These are phyloP conservation scores for Fragosphaeria purpurea DNA, from an alignment of 2,329 filamentous ascomycete genomes.

Conservation along the genomic window DNA sequence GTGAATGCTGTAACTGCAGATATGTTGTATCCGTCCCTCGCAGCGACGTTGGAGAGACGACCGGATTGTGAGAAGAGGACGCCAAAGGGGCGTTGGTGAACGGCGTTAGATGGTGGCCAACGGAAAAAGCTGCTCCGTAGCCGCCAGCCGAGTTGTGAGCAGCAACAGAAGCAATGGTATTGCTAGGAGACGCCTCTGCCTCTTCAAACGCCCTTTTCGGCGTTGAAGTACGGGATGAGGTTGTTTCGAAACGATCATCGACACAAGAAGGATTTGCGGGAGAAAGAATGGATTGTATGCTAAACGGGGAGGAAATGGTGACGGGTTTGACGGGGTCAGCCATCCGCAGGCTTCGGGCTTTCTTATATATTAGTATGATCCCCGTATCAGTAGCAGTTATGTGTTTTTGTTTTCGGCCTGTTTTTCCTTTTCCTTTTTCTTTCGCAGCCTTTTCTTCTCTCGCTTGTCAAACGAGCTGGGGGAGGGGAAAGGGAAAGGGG, in stretches of 20 bases:
- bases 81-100: no score
- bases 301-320: slow-evolving; percentile 41
- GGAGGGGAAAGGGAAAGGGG: no score
- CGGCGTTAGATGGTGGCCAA: not conserved
- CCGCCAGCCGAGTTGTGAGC: not conserved
- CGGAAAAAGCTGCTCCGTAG: not conserved
- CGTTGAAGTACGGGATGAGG: slow-evolving; percentile 20
- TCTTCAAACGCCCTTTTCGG: slow-evolving; percentile 29
- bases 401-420: not conserved
- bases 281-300: slow-evolving; percentile 42
- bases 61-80: no score
- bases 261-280: slow-evolving; percentile 30
- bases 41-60: no score
- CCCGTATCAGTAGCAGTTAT: not conserved
- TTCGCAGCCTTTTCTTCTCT: no score
- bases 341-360: slow-evolving; percentile 21
- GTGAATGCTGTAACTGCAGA: no score
- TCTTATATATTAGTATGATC: slow-evolving; percentile 6
- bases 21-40: no score
- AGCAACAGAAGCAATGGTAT: not conserved
- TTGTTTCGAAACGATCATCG: slow-evolving; percentile 24
- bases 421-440: no score
- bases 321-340: slow-evolving; percentile 28
- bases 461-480: no score
- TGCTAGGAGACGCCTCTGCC: slow-evolving; percentile 6